Evolutionary conservation across 352 stramenopile species (phyloP).

Genomic region (Blastocystis sp.): DNA sequence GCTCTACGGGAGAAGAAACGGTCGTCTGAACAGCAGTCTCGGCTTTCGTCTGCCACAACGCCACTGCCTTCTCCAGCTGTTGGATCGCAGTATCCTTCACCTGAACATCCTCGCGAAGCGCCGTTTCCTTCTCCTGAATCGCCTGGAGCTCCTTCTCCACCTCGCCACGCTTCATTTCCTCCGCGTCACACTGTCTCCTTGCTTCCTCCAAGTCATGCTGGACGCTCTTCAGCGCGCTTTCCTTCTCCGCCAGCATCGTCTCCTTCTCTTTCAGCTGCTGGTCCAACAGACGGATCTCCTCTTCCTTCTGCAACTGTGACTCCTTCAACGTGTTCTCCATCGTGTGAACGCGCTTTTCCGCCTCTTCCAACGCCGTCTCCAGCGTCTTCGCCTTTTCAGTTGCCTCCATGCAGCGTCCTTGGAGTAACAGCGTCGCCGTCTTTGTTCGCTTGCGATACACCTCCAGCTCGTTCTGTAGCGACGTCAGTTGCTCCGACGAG

Average conservation of each 20-base stretch:
- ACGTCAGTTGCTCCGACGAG: background rate
- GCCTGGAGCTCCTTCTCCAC: background rate
- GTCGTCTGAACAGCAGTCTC: too few species aligned
- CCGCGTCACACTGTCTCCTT: background rate
- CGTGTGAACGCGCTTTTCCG: background rate
- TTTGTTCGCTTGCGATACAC: conserved; percentile 33
- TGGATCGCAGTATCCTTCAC: background rate
- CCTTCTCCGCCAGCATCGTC: background rate
- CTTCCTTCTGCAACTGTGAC: background rate
- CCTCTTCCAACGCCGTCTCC: background rate
- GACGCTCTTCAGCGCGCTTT: background rate
- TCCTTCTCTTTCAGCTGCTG: background rate
- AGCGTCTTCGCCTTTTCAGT: background rate
- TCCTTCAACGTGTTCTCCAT: background rate
- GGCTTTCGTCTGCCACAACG: background rate
- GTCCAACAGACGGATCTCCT: background rate
- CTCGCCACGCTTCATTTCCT: background rate
- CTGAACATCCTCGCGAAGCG: background rate
- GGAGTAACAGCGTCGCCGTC: conserved; percentile 10
- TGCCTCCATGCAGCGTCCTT: background rate
- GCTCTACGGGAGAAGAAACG: too few species aligned
- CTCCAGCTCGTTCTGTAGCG: background rate
- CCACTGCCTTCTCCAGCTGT: background rate
- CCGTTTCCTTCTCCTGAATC: background rate
- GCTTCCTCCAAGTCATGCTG: background rate